A percentile compares a stretch with the other conserved stretches of the same genome.
Evolutionary conservation across 805 yeast species (phyloP).

Genomic region (Lipomyces kockii): DNA sequence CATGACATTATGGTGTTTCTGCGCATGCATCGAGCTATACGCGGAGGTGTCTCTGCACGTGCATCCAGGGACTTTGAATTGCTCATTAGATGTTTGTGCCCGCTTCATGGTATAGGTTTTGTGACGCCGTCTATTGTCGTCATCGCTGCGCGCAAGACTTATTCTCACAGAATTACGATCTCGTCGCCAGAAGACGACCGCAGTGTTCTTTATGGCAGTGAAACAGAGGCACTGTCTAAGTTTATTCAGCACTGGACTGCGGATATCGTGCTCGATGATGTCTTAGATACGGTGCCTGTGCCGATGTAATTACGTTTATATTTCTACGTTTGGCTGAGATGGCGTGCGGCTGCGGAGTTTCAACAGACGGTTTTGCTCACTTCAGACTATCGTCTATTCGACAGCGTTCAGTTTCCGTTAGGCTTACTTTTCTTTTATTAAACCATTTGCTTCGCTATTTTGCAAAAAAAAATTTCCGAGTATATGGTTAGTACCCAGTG

Average conservation of each 20-base stretch:
- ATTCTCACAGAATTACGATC: constrained; percentile 55
- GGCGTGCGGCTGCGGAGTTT: not conserved
- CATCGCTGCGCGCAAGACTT: constrained; percentile 53
- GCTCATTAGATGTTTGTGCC: constrained; percentile 50
- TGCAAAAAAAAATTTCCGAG: not conserved
- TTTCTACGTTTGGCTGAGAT: not conserved
- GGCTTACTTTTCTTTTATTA: not conserved
- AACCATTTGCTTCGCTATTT: not conserved
- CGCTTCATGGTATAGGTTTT: constrained; percentile 49
- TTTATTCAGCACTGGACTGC: constrained; percentile 54
- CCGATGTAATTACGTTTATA: constrained; percentile 49
- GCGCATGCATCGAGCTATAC: constrained; percentile 60
- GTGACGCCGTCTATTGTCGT: constrained; percentile 61
- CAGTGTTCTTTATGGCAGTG: constrained; percentile 61
- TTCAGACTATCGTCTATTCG: not conserved
- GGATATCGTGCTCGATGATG: constrained; percentile 57
- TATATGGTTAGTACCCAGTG: not conserved
- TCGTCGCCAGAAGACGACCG: constrained; percentile 54
- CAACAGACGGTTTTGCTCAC: not conserved
- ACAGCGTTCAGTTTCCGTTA: not conserved
- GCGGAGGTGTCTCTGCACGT: constrained; percentile 57
- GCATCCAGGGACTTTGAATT: constrained; percentile 51
- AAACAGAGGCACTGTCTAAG: constrained; percentile 49
- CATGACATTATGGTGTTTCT: constrained; percentile 60
- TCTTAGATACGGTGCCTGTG: constrained; percentile 55